Evolutionary conservation across 2,329 filamentous ascomycete species (phyloP).

Genomic region (Myriosclerotinia scirpicola): DNA sequence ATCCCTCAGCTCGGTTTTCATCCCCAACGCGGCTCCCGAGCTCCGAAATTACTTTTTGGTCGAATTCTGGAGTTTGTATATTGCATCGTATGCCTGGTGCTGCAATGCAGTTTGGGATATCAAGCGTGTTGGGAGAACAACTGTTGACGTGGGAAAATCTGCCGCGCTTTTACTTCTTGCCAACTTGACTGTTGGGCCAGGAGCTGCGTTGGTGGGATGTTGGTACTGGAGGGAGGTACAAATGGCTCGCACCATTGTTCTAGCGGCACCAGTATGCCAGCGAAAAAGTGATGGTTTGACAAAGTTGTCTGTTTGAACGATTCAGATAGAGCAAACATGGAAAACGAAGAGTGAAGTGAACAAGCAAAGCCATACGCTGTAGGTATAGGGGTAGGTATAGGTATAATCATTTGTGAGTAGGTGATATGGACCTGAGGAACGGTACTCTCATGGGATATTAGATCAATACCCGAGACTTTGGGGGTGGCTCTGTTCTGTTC

Average conservation of each 20-base stretch:
- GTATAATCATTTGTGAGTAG: neutral
- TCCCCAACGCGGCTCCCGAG: neutral
- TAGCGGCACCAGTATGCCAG: neutral
- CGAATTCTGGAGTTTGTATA: conserved; percentile 6
- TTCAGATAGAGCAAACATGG: neutral
- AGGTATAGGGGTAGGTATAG: neutral
- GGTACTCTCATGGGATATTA: too few species aligned
- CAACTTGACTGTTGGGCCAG: conserved; percentile 5
- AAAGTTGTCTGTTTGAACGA: neutral
- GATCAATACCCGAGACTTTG: too few species aligned
- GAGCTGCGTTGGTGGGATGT: conserved; percentile 15
- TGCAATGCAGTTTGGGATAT: conserved; percentile 16
- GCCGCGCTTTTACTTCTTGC: neutral
- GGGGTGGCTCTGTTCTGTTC: too few species aligned
- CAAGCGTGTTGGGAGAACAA: conserved; percentile 3
- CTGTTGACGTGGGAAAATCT: conserved; percentile 3
- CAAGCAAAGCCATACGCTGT: neutral
- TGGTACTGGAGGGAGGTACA: conserved; percentile 18
- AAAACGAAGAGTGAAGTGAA: neutral
- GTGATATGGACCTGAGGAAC: neutral
- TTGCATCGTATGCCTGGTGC: neutral
- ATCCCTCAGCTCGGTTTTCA: neutral
- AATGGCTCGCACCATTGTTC: conserved; percentile 13
- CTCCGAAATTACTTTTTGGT: neutral
- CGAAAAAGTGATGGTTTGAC: neutral